These are phyloP conservation scores for Chloromonas sp. DNA, from an alignment of 163 green algal species.

Conservation along the genomic window DNA sequence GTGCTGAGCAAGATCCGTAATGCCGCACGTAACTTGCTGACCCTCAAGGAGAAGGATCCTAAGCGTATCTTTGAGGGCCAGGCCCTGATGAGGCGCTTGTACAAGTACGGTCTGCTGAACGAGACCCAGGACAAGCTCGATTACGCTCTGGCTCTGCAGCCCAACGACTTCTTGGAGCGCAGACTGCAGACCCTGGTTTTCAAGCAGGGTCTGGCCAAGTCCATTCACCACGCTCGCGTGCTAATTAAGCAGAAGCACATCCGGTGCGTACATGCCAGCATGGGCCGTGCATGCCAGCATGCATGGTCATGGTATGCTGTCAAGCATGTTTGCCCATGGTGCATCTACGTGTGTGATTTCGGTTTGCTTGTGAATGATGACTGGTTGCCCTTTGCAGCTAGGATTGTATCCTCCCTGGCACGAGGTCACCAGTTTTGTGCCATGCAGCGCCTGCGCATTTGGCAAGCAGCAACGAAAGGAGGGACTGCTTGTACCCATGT, in stretches of 20 bases:
- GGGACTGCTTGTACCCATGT: too few species aligned
- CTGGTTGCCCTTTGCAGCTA: not conserved
- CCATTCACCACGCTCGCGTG: constrained; percentile 96
- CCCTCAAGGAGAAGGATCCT: constrained; percentile 92
- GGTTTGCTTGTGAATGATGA: not conserved
- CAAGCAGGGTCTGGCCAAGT: constrained; percentile 99
- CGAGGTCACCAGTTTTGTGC: not conserved
- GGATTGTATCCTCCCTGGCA: too few species aligned
- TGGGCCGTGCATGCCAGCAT: not conserved
- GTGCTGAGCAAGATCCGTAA: constrained; percentile 86
- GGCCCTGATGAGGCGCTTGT: constrained; percentile 93
- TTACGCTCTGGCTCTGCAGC: constrained; percentile 93
- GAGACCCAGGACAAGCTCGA: constrained; percentile 96
- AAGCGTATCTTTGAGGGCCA: constrained; percentile 96
- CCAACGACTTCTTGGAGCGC: constrained; percentile 78
- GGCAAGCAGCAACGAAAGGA: constrained; percentile 32
- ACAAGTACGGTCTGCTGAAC: constrained; percentile 95
- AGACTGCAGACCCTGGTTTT: constrained; percentile 96
- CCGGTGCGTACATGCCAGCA: constrained; percentile 39
- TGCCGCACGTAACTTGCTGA: constrained; percentile 92
- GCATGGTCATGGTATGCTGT: too few species aligned
- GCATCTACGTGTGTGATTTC: too few species aligned
- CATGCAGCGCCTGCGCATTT: not conserved
- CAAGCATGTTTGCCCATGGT: too few species aligned
- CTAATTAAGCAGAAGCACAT: constrained; percentile 99